Conservation (phyloP, 2,329 filamentous ascomycete species). For the Botrytis elliptica region DNA sequence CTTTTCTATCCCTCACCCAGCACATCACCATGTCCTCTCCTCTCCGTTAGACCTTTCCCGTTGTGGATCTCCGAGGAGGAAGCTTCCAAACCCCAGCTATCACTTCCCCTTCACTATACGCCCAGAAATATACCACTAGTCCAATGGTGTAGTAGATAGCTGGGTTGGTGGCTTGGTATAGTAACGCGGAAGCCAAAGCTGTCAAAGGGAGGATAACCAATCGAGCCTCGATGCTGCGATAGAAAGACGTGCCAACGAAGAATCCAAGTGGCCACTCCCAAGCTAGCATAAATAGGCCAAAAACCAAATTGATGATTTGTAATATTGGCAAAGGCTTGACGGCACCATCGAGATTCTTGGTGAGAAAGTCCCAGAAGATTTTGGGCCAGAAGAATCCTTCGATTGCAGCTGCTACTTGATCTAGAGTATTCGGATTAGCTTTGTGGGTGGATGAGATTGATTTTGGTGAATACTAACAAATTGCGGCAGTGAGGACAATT, state of each 20-base stretch:
- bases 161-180: slow-evolving; percentile 91
- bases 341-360: slow-evolving; percentile 80
- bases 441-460: slow-evolving; percentile 8
- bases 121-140: slow-evolving; percentile 90
- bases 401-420: slow-evolving; percentile 81
- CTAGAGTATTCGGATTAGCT: slow-evolving; percentile 46
- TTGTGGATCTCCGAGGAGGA: slow-evolving; percentile 27
- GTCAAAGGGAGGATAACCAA: slow-evolving; percentile 79
- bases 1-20: neutral
- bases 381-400: slow-evolving; percentile 98
- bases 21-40: neutral
- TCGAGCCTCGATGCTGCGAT: slow-evolving; percentile 84
- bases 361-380: slow-evolving; percentile 96
- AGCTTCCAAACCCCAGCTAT: slow-evolving; percentile 37
- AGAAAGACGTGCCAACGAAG: slow-evolving; percentile 73
- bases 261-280: slow-evolving; percentile 88
- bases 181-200: slow-evolving; percentile 68
- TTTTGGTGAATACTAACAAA: slow-evolving; percentile 42
- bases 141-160: slow-evolving; percentile 90
- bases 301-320: slow-evolving; percentile 83
- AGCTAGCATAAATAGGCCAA: slow-evolving; percentile 74
- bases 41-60: slow-evolving; percentile 34
- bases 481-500: slow-evolving; percentile 81
- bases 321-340: slow-evolving; percentile 86
- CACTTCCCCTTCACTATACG: slow-evolving; percentile 95